Base-by-base conservation (phyloP, 2,329 filamentous ascomycete species). In the Xylaria sp. region DNA sequence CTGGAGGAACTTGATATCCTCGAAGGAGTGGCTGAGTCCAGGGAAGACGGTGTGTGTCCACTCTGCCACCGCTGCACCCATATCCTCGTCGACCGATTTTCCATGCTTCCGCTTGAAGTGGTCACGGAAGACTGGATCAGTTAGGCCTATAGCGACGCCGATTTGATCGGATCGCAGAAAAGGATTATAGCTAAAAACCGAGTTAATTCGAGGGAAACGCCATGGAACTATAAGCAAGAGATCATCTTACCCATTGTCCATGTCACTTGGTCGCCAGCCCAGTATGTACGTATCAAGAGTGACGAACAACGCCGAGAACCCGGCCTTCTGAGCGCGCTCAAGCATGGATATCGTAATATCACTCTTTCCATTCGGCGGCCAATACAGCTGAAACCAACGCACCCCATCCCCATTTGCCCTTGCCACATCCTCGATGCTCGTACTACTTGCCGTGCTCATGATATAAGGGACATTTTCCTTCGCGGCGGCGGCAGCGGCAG, bases 361-460 rank as follows among this genome's bases (percentile, higher is more conserved):
- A 20, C 71, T 69, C 15, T 75, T 59, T 26, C 72, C 71, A 13
- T 72, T 69, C 42, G 65, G 58, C 2, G 74, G 74, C 75, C 75
- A 77, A 60, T 77, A 77, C n/a, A 77, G 66, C 70, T 77, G 74
- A 38, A 70, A 76, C 74, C 71, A 77, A 3, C 74, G 69, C 56
- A 69, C 66, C 0, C 72, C 72, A 3, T 71, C 69, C 23, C 73
- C 75, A 23, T 66, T 77, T 17, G 75, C 75, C 38, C 56, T 62
- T 10, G 74, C 75, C 33, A 76, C 74, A n/a, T 76, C 74, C 67
- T 77, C 74, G 28, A 76, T 76, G 49, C 71, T 73, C 1, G 71
- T 73, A n/a, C 73, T 74, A 54, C 72, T 74, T 13, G 74, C 74
- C 31, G 74, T 74, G 60, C 73, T 75, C 70, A 76, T 66, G 44